Evolutionary conservation across 352 stramenopile species (phyloP).

Genomic region (Pythium oligandrum): DNA sequence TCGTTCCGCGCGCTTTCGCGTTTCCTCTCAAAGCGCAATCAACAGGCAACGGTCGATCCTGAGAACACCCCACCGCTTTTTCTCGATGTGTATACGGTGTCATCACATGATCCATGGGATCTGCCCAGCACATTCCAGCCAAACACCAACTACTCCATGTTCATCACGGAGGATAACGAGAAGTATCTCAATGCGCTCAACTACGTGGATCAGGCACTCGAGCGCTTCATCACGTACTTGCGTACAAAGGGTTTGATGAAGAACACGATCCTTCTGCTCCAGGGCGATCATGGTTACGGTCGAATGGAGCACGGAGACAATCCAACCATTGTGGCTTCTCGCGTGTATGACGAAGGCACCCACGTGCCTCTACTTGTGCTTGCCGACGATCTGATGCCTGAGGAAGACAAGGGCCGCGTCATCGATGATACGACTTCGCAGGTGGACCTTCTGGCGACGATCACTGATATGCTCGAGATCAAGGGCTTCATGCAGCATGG

Average conservation of each 20-base stretch:
- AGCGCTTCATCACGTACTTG: slow-evolving; percentile 6
- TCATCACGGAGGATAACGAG: slow-evolving; percentile 5
- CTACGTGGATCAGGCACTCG: slow-evolving; percentile 12
- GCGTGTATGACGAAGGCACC: slow-evolving; percentile 7
- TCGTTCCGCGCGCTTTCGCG: slow-evolving; percentile 4
- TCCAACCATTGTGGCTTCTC: slow-evolving; percentile 6
- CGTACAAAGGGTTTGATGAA: slow-evolving; percentile 6
- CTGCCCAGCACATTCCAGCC: slow-evolving; percentile 2
- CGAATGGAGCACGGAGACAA: slow-evolving; percentile 14
- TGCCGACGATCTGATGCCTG: slow-evolving; percentile 6
- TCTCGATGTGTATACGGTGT: slow-evolving; percentile 13
- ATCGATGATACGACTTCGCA: slow-evolving; percentile 10
- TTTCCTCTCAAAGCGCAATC: neutral
- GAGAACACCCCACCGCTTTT: slow-evolving; percentile 4
- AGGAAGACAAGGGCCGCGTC: slow-evolving; percentile 6
- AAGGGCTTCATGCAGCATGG: slow-evolving; percentile 10
- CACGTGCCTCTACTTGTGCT: slow-evolving; percentile 11
- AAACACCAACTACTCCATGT: slow-evolving; percentile 9
- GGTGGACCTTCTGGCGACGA: slow-evolving; percentile 8
- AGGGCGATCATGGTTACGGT: slow-evolving; percentile 15
- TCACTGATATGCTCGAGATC: slow-evolving; percentile 10
- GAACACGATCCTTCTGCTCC: slow-evolving; percentile 16
- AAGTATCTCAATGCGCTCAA: slow-evolving; percentile 11
- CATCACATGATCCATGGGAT: slow-evolving; percentile 8
- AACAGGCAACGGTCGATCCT: neutral